Base-by-base conservation (phyloP, 345 rosid species). In the Heritiera fomes region DNA sequence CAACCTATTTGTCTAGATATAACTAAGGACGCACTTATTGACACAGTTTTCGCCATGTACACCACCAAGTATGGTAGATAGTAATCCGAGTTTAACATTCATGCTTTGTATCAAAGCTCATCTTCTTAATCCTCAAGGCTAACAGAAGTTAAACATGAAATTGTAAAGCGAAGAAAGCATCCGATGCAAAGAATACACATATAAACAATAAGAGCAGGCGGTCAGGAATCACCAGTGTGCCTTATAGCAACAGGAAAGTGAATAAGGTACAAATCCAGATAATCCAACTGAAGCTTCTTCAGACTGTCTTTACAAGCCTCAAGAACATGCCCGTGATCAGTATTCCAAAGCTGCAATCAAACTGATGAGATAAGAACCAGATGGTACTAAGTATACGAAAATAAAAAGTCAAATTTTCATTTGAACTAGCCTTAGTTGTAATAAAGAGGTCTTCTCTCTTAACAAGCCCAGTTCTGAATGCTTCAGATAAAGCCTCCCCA, bases 231-330 rank as follows among this genome's bases (percentile, higher is more conserved):
- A 94, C 98, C 98, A 1, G 93, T 93, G 86, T 95, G 98, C 73
- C 40, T 89, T 1, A 92, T 89, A 77, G 98, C 95, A 49, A 95
- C 77, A 1, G 98, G 98, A 63, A 93, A 93, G 87, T 95, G 98
- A 84, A 93, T 71, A 3, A 95, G 98, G 83, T 84, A 95, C 75
- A 95, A 92, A 76, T 95, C 98, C 59, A 95, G 89, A 79, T 93
- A 95, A 75, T 95, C 93, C 55, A 93, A 91, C 87, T 83, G 93
- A 66, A 95, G 97, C 83, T 95, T 93, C 84, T 93, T 91, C 75
- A 93, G 86, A 83, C 98, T 93, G 80, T 87, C 94, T 79, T 88
- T 91, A 85, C 95, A 95, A 4, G 98, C 98, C 87, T 93, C 98
- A 8, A 87, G 58, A 55, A 90, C 95, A 83, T 95, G 98, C 6